A percentile compares a stretch with the other conserved stretches of the same genome.
phyloP scores from a whole-genome alignment of 2,329 filamentous ascomycete genomes.

The Emmonsiellopsis sp. region DNA sequence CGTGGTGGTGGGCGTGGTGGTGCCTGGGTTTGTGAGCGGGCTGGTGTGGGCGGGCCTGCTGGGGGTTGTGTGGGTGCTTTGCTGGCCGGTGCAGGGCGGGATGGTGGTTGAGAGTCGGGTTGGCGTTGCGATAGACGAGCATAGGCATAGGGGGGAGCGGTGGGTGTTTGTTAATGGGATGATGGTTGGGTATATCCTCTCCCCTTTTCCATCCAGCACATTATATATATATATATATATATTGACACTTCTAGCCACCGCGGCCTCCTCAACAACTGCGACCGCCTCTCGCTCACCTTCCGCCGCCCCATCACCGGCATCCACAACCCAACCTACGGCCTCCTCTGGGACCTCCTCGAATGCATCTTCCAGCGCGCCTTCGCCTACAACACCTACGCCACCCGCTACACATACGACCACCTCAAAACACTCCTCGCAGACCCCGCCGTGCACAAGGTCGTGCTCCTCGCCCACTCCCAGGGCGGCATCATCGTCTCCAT shows the following conservation, averaged over 20 bases:
- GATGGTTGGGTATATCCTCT: conserved; percentile 9
- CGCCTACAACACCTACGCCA: conserved; percentile 59
- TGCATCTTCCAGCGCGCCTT: conserved; percentile 70
- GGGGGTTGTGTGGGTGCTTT: conserved; percentile 5
- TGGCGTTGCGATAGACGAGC: not conserved
- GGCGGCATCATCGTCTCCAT: conserved; percentile 65
- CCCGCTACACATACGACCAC: conserved; percentile 48
- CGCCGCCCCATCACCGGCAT: conserved; percentile 61
- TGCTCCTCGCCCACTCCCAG: conserved; percentile 69
- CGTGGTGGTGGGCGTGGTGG: not conserved
- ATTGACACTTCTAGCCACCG: conserved; percentile 31
- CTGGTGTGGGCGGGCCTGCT: conserved; percentile 1
- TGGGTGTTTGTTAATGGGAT: conserved; percentile 14
- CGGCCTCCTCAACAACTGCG: conserved; percentile 62
- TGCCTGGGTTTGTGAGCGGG: conserved; percentile 9
- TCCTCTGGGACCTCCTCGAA: conserved; percentile 68
- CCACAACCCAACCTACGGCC: conserved; percentile 65
- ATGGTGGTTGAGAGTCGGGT: conserved; percentile 2
- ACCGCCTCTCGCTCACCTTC: conserved; percentile 63
- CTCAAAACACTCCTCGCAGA: conserved; percentile 57
- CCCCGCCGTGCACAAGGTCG: conserved; percentile 54
- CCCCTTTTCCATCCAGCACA: too few relatives aligned
- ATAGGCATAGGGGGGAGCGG: conserved; percentile 4
- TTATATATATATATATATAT: not conserved
- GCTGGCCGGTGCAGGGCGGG: conserved; percentile 7